These are phyloP conservation scores for Tetrapisispora nanseiensis DNA, from an alignment of 805 yeast genomes.

Conservation along the genomic window DNA sequence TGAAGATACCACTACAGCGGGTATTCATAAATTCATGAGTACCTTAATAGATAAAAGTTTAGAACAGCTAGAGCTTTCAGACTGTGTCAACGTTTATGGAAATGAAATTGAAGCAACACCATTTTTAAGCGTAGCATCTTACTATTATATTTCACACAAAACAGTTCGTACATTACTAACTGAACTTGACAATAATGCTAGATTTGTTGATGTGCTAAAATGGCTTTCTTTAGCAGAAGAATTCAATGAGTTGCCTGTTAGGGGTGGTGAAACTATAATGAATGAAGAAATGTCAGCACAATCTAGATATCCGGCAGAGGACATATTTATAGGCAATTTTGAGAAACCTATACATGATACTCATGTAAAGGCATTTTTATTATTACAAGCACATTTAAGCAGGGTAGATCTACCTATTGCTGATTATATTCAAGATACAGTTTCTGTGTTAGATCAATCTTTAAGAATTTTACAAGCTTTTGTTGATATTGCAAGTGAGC, in stretches of 20 bases:
- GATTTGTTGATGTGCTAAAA: conserved; percentile 38
- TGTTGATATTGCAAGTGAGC: conserved; percentile 80
- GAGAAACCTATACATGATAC: conserved; percentile 76
- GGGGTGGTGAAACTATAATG: conserved; percentile 86
- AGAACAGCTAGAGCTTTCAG: conserved; percentile 56
- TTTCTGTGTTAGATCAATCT: conserved; percentile 87
- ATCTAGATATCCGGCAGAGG: conserved; percentile 55
- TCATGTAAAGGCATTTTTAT: conserved; percentile 62
- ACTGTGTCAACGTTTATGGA: conserved; percentile 48
- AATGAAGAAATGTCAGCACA: conserved; percentile 74
- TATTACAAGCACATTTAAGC: conserved; percentile 77
- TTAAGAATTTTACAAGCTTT: conserved; percentile 89
- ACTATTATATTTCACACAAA: conserved; percentile 85
- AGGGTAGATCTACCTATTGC: conserved; percentile 83
- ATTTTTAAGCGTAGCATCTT: conserved; percentile 75
- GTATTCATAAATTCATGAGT: conserved; percentile 49
- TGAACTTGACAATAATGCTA: conserved; percentile 34
- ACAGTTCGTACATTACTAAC: conserved; percentile 64
- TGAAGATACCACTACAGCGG: conserved; percentile 47
- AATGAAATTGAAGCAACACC: conserved; percentile 58
- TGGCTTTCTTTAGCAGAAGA: conserved; percentile 52
- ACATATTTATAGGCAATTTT: conserved; percentile 47
- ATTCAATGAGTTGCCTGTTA: conserved; percentile 78
- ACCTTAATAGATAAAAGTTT: conserved; percentile 61
- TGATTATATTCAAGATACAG: conserved; percentile 89